phyloP scores from a whole-genome alignment of 768 basidiomycete genomes.

The Candolleomyces efflorescens region DNA sequence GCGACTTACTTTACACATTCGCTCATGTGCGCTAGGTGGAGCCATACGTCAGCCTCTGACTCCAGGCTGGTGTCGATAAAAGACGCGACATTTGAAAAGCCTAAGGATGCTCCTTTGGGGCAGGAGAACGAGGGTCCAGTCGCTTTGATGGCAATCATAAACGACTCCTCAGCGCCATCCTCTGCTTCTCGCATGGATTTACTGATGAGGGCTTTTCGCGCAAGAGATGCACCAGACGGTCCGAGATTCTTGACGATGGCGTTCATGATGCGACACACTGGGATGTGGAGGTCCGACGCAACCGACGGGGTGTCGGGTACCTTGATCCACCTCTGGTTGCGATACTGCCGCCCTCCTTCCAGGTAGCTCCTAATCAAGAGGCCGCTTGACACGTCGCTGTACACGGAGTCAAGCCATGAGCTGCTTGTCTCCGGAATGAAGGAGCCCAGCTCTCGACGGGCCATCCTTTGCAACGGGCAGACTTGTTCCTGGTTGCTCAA shows the following conservation, averaged over 20 bases:
- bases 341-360: too few relatives aligned
- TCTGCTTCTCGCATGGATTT: neutral
- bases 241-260: neutral
- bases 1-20: neutral
- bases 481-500: too few relatives aligned
- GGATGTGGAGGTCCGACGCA: neutral
- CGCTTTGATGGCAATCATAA: neutral
- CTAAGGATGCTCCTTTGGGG: neutral
- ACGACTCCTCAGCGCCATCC: too few relatives aligned
- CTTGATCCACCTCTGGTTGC: too few relatives aligned
- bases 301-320: neutral
- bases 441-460: too few relatives aligned
- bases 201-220: neutral
- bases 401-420: too few relatives aligned
- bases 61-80: neutral
- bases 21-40: too few relatives aligned
- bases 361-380: too few relatives aligned
- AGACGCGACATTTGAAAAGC: neutral
- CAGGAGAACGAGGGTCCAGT: neutral
- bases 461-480: too few relatives aligned
- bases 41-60: neutral
- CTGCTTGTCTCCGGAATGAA: too few relatives aligned
- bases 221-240: too few relatives aligned
- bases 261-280: neutral
- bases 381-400: too few relatives aligned